Base-by-base conservation (phyloP, 805 yeast species). In the Candida nitratophila region DNA sequence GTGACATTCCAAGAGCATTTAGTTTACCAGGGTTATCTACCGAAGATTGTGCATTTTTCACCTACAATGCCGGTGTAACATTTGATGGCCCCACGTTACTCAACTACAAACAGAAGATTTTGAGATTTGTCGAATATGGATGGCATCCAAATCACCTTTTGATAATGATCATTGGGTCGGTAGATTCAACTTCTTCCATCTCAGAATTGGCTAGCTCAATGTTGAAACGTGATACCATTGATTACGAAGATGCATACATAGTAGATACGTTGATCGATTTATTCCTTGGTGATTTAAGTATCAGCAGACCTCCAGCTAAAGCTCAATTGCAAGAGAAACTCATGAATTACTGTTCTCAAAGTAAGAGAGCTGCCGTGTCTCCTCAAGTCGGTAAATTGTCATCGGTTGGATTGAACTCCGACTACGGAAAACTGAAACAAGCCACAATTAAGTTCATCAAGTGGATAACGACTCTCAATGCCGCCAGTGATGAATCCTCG, bases 1-100 rank as follows among this genome's bases (percentile, higher is more conserved):
- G 67, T 20, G 46, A 53, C 3, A 67, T 71, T 14, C 76, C 78
- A 34, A 63, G 64, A 47, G 70, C 71, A 9, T 64, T 69, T 46
- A 58, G 69, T 3, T 71, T 78, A 45, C 88, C 91, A 0, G 96
- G 96, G 0, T 62, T 89, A 42, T 67, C 81, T 14, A 59, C 69
- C 0, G 56, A 57, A 0, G 88, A 83, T 36, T 72, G 76, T 17
- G 58, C 75, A 1, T 86, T 82, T 51, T 77, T 87, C 51, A 82
- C 87, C 0, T 72, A 70, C 43, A 76, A 76, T 49, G 87, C 91
- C 2, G 91, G 90, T 24, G 75, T 80, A 0, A 60, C 74, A 0
- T 80, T 76, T 54, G 75, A 75, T 43, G 64, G 67, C 6, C 70
- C 69, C 0, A 77, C 74, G 17, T 59, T 86, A 36, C 49, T 63